Conservation (phyloP, 2,329 filamentous ascomycete species). For the Clathrospora elynae region DNA sequence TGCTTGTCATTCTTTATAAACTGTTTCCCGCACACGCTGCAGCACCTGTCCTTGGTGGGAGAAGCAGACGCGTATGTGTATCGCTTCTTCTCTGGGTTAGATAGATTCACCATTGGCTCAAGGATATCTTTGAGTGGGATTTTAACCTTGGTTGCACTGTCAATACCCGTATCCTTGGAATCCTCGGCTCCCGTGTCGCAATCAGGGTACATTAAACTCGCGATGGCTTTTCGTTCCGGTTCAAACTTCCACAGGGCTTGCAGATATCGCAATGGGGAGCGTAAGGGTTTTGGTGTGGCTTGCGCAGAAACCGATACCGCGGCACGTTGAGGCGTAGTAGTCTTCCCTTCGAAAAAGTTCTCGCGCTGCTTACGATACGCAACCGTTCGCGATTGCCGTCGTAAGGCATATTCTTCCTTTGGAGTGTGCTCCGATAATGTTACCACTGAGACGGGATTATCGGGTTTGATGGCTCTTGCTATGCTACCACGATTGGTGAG, state of each 20-base stretch:
- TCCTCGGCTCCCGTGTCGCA: neutral
- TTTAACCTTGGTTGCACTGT: neutral
- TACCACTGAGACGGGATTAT: neutral
- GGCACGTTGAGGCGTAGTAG: neutral
- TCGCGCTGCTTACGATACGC: constrained; percentile 7
- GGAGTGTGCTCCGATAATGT: constrained; percentile 1
- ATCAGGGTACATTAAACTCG: neutral
- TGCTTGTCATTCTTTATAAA: neutral
- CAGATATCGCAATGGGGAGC: constrained; percentile 4
- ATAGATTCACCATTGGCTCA: neutral
- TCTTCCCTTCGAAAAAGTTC: constrained; percentile 2
- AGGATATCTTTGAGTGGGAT: constrained; percentile 1
- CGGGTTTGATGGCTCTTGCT: neutral
- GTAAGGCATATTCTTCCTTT: constrained; percentile 7
- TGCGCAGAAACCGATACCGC: neutral
- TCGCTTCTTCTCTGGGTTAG: constrained; percentile 1
- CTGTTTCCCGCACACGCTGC: neutral
- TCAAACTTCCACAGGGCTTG: constrained; percentile 6
- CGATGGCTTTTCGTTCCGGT: neutral
- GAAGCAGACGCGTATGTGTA: constrained; percentile 1
- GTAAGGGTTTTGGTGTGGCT: neutral
- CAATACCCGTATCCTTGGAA: no score
- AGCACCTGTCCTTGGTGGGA: neutral
- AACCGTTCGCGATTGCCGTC: constrained; percentile 4
- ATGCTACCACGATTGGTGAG: neutral